phyloP scores from a whole-genome alignment of 2,329 filamentous ascomycete species.

The Phialophora chinensis region DNA sequence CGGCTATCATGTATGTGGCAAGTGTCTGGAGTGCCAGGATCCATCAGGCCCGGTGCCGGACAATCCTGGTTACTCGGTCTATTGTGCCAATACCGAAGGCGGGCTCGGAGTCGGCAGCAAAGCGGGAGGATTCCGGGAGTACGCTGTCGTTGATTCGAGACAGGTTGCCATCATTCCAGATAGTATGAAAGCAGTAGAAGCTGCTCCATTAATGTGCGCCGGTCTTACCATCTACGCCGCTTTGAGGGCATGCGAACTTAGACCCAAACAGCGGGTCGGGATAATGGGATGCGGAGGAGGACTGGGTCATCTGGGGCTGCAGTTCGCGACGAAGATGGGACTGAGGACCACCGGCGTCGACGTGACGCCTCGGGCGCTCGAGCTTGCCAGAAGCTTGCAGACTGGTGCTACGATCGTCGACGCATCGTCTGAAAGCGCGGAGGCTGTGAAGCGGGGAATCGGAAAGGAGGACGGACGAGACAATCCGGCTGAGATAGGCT shows the following conservation, averaged over 20 bases:
- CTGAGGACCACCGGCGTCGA: conserved; percentile 65
- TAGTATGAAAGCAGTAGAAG: conserved; percentile 23
- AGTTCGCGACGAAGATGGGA: conserved; percentile 77
- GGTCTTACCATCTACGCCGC: conserved; percentile 34
- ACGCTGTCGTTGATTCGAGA: conserved; percentile 38
- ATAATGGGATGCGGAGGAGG: conserved; percentile 75
- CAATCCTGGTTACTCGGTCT: conserved; percentile 41
- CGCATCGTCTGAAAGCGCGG: conserved; percentile 44
- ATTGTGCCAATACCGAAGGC: conserved; percentile 55
- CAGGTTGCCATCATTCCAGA: conserved; percentile 40
- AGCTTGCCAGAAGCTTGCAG: conserved; percentile 67
- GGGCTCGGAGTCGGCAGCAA: conserved; percentile 53
- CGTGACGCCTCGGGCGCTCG: conserved; percentile 67
- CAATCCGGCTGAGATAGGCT: conserved; percentile 47
- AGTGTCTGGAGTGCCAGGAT: conserved; percentile 25
- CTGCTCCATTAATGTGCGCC: conserved; percentile 35
- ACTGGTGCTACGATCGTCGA: conserved; percentile 56
- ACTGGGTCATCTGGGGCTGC: conserved; percentile 76
- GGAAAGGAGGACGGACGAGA: conserved; percentile 28
- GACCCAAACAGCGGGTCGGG: conserved; percentile 58
- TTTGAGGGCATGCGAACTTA: conserved; percentile 25
- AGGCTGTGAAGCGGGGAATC: conserved; percentile 42
- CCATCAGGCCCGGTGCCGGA: conserved; percentile 25
- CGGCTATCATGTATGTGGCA: conserved; percentile 25
- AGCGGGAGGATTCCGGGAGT: conserved; percentile 39